Conservation (phyloP, 2,329 filamentous ascomycete genomes). For the Aureobasidium sp. region DNA sequence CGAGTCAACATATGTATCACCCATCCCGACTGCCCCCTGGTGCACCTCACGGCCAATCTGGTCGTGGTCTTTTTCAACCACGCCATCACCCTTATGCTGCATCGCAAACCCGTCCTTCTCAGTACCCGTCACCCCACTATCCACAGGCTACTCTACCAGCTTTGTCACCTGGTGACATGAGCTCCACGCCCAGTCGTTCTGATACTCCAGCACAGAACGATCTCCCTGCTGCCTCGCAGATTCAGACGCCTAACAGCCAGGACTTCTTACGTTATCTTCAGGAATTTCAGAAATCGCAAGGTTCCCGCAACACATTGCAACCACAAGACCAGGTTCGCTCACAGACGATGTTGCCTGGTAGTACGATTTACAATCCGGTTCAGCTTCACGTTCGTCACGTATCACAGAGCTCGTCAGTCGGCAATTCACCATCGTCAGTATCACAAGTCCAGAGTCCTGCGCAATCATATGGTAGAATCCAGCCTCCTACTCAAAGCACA, state of each 20-base stretch:
- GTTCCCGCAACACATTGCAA: background rate
- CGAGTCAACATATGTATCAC: background rate
- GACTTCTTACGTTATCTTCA: background rate
- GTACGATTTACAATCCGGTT: background rate
- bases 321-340: background rate
- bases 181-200: background rate
- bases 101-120: background rate
- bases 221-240: background rate
- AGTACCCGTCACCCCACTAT: background rate
- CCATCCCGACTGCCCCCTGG: background rate
- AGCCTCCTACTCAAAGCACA: too few relatives aligned
- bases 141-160: too few relatives aligned
- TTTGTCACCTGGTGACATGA: background rate
- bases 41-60: background rate
- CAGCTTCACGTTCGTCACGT: background rate
- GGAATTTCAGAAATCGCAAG: background rate
- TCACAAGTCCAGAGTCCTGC: background rate
- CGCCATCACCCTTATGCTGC: background rate
- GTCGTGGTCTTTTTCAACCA: background rate
- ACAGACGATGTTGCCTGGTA: background rate
- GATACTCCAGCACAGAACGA: background rate
- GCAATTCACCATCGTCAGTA: background rate
- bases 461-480: background rate
- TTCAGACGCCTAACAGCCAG: background rate
- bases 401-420: background rate